Percentiles rank a stretch among this genome's conserved stretches.
Evolutionary conservation across 1,139 yeast genomes (phyloP).

Genomic region (Lizanozyma gosingica): DNA sequence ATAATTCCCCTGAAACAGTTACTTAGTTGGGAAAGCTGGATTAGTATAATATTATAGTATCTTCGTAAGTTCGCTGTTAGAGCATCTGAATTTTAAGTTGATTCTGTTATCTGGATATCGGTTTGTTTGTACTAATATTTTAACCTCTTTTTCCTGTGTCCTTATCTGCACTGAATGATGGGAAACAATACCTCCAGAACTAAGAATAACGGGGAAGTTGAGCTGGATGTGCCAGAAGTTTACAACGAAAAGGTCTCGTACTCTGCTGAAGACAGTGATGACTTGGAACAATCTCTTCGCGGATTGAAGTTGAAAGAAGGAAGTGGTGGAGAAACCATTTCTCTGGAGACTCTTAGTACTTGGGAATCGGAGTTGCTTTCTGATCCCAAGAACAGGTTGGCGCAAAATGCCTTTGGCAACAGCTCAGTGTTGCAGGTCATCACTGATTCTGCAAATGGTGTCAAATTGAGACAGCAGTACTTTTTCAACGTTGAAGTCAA

Average conservation of each 20-base stretch:
- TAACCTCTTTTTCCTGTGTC: too few relatives aligned
- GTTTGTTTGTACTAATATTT: too few relatives aligned
- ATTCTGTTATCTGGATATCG: too few relatives aligned
- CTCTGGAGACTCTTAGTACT: constrained; percentile 20
- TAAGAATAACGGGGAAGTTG: constrained; percentile 1
- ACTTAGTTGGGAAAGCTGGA: too few relatives aligned
- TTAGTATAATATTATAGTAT: too few relatives aligned
- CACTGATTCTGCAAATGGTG: constrained; percentile 6
- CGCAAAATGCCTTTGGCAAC: constrained; percentile 50
- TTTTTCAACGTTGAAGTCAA: constrained; percentile 54
- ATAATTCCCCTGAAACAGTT: too few relatives aligned
- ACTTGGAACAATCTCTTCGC: constrained; percentile 5
- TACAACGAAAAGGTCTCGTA: constrained; percentile 9
- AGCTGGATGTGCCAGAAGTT: background rate
- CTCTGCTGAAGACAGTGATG: constrained; percentile 3
- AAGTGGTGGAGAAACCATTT: constrained; percentile 17
- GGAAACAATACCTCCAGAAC: constrained; percentile 11
- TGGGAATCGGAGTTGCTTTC: constrained; percentile 45
- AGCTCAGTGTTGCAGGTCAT: constrained; percentile 37
- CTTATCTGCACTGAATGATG: constrained; percentile 6
- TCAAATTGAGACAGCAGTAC: constrained; percentile 32
- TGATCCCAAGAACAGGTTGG: constrained; percentile 49
- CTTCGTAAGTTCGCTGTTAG: too few relatives aligned
- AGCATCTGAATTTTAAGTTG: too few relatives aligned
- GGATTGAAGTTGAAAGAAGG: constrained; percentile 8